Conservation (phyloP, 1,139 yeast genomes). For the Blastobotrys proliferans region DNA sequence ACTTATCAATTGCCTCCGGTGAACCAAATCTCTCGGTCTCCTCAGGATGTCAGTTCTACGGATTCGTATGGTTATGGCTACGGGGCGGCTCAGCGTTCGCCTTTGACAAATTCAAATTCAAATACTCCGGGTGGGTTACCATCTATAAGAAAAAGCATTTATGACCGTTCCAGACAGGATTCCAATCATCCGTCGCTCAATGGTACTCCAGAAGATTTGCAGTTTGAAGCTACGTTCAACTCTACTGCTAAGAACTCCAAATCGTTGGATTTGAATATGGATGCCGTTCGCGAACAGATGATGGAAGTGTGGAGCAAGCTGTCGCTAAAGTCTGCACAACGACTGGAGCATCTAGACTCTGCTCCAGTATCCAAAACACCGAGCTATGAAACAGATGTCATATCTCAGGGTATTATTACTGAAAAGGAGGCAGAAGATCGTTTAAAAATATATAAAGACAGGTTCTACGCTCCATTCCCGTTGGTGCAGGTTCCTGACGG, state of each 20-base stretch:
- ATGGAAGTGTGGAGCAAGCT: slow-evolving; percentile 31
- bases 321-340: slow-evolving; percentile 25
- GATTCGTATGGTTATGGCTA: no score
- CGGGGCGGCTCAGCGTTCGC: no score
- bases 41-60: no score
- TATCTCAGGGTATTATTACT: slow-evolving; percentile 32
- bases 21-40: no score
- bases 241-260: not conserved
- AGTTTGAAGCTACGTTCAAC: no score
- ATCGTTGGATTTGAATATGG: slow-evolving; percentile 25
- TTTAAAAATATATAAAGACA: slow-evolving; percentile 27
- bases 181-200: slow-evolving; percentile 11
- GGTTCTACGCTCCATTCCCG: slow-evolving; percentile 42
- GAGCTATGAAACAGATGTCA: slow-evolving; percentile 30
- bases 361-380: slow-evolving; percentile 23
- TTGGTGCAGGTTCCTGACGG: slow-evolving; percentile 49
- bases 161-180: not conserved
- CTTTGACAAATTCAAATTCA: not conserved
- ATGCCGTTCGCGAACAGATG: slow-evolving; percentile 30
- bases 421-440: slow-evolving; percentile 33
- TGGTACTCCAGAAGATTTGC: slow-evolving; percentile 24
- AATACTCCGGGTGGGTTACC: not conserved
- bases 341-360: slow-evolving; percentile 20
- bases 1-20: no score
- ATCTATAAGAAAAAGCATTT: not conserved